Evolutionary conservation across 352 stramenopile species (phyloP).

Genomic region (Albugo candida): DNA sequence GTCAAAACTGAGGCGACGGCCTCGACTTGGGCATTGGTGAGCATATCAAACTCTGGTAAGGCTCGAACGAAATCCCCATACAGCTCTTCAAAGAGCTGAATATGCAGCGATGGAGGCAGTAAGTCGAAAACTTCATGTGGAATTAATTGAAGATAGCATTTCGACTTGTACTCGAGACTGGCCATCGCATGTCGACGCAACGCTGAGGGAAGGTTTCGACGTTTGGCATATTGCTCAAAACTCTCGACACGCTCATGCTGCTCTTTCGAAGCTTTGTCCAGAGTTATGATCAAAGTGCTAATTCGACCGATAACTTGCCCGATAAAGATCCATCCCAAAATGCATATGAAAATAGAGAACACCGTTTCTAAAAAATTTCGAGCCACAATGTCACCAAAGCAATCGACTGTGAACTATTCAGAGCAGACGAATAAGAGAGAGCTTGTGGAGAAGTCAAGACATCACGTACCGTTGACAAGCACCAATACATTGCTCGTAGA

Average conservation of each 20-base stretch:
- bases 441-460: background rate
- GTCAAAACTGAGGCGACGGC: slow-evolving; percentile 21
- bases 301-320: slow-evolving; percentile 51
- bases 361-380: slow-evolving; percentile 38
- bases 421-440: background rate
- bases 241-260: slow-evolving; percentile 27
- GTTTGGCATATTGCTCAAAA: slow-evolving; percentile 52
- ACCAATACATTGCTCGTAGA: slow-evolving; percentile 65
- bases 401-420: slow-evolving; percentile 49
- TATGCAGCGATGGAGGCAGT: slow-evolving; percentile 16
- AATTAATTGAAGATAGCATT: slow-evolving; percentile 22
- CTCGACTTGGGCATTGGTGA: slow-evolving; percentile 27
- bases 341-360: slow-evolving; percentile 38
- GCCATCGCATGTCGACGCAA: slow-evolving; percentile 27
- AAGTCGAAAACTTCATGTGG: slow-evolving; percentile 22
- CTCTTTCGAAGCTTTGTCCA: slow-evolving; percentile 35
- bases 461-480: slow-evolving; percentile 30
- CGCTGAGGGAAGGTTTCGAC: slow-evolving; percentile 17
- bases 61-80: slow-evolving; percentile 17
- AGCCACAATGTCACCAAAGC: slow-evolving; percentile 47
- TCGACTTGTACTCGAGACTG: slow-evolving; percentile 28
- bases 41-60: slow-evolving; percentile 16
- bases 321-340: slow-evolving; percentile 59
- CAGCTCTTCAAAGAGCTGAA: slow-evolving; percentile 32
- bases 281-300: slow-evolving; percentile 41